These are phyloP conservation scores for Aspergillus bridgeri DNA, from an alignment of 495 filamentous ascomycete species.

Conservation along the genomic window DNA sequence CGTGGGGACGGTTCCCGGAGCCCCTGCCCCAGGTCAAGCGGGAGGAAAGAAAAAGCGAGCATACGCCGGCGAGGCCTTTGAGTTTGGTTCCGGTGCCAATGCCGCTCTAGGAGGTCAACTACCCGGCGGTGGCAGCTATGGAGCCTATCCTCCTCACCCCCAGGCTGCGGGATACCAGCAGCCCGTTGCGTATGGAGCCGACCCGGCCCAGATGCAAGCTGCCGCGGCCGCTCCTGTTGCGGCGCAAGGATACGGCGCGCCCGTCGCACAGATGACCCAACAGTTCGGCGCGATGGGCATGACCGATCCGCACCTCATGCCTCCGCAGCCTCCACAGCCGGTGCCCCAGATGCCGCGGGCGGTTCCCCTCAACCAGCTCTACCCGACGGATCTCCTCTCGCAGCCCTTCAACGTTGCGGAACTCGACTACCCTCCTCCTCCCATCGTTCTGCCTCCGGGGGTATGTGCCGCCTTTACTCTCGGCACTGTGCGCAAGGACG, in stretches of 20 bases:
- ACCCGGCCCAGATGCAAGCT: conserved; percentile 47
- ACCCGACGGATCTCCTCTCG: conserved; percentile 84
- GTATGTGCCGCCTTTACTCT: conserved; percentile 50
- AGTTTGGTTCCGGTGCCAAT: conserved; percentile 89
- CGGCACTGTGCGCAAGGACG: not conserved
- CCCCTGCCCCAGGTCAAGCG: conserved; percentile 31
- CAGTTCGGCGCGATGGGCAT: conserved; percentile 81
- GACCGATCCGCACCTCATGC: conserved; percentile 53
- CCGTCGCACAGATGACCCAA: conserved; percentile 71
- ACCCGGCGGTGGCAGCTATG: conserved; percentile 51
- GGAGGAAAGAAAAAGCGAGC: conserved; percentile 80
- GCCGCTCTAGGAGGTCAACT: conserved; percentile 60
- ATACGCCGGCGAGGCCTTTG: conserved; percentile 92
- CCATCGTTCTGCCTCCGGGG: conserved; percentile 86
- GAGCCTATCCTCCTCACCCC: conserved; percentile 56
- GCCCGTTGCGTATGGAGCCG: conserved; percentile 48
- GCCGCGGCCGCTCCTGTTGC: conserved; percentile 63
- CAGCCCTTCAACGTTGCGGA: conserved; percentile 93
- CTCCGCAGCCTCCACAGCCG: conserved; percentile 51
- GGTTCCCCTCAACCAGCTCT: conserved; percentile 76
- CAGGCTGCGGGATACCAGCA: conserved; percentile 51
- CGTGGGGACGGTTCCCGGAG: conserved; percentile 26
- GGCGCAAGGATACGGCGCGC: conserved; percentile 30
- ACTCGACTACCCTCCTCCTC: conserved; percentile 86
- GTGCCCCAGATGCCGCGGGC: conserved; percentile 52